phyloP scores from a whole-genome alignment of 306 rosid species.

The Echinosophora koreensis region DNA sequence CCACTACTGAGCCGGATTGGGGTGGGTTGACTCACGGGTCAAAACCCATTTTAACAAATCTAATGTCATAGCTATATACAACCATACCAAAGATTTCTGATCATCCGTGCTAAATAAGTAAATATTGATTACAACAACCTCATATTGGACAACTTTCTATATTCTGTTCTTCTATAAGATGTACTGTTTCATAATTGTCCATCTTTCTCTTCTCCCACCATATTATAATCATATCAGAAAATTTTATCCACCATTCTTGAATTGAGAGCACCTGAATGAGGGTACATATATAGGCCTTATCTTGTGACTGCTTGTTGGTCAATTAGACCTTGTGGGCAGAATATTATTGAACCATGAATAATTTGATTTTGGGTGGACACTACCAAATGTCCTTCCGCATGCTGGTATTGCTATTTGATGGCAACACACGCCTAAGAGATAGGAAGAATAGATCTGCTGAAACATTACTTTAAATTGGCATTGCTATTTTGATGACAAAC shows the following conservation, averaged over 20 bases:
- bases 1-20: too few species aligned
- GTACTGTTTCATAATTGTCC: not conserved
- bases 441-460: conserved; percentile 22
- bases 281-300: not conserved
- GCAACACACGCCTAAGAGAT: conserved; percentile 23
- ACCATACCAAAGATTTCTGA: too few species aligned
- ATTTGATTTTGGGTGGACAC: conserved; percentile 13
- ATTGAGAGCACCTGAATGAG: conserved; percentile 6
- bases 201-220: not conserved
- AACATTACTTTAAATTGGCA: not conserved
- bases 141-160: too few species aligned
- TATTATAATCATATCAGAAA: not conserved
- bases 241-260: not conserved
- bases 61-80: too few species aligned
- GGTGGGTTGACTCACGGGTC: too few species aligned
- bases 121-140: too few species aligned
- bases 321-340: conserved; percentile 19
- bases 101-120: too few species aligned
- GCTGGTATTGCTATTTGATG: not conserved
- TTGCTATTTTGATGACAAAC: not conserved
- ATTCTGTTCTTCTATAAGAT: not conserved
- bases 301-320: conserved; percentile 20
- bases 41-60: too few species aligned
- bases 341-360: conserved; percentile 14
- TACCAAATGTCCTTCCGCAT: not conserved